phyloP scores from a whole-genome alignment of 163 green algal species.

The Scenedesmus sp. region DNA sequence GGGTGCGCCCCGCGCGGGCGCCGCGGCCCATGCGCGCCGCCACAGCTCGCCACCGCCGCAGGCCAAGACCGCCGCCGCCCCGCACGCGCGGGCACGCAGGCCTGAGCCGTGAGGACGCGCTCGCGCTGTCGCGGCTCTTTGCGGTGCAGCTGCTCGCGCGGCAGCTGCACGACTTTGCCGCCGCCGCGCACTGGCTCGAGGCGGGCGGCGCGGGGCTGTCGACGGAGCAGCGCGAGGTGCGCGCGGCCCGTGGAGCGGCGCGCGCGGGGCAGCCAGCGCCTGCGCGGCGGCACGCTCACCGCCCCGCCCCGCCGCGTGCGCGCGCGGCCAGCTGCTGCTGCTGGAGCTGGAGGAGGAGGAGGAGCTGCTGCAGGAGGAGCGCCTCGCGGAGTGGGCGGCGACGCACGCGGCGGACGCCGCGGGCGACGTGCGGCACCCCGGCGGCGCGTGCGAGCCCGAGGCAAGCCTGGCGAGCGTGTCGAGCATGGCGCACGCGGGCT shows the following conservation, averaged over 20 bases:
- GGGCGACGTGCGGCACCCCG: too few relatives aligned
- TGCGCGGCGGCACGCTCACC: neutral
- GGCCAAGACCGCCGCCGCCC: too few relatives aligned
- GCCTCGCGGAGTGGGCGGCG: constrained; percentile 8
- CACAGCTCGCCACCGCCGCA: too few relatives aligned
- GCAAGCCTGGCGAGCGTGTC: too few relatives aligned
- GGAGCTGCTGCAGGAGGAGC: constrained; percentile 22
- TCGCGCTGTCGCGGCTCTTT: constrained; percentile 41
- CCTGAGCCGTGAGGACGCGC: constrained; percentile 22
- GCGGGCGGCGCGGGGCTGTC: constrained; percentile 18
- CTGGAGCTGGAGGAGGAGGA: constrained; percentile 35
- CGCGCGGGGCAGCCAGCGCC: neutral
- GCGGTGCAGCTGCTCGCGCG: constrained; percentile 23
- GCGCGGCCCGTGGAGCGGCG: neutral
- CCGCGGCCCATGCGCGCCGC: too few relatives aligned
- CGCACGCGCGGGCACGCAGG: neutral
- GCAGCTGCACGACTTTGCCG: constrained; percentile 15
- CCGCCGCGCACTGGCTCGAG: constrained; percentile 28
- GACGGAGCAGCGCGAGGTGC: constrained; percentile 31
- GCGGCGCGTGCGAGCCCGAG: too few relatives aligned
- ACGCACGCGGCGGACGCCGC: constrained; percentile 25
- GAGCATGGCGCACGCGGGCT: too few relatives aligned
- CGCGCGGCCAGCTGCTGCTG: constrained; percentile 39
- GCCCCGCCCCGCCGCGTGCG: too few relatives aligned
- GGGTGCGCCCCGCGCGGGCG: too few relatives aligned